Percentiles rank a stretch among this genome's conserved stretches.
phyloP scores from a whole-genome alignment of 2,329 filamentous ascomycete species.

The Paracoccidioides brasiliensis region DNA sequence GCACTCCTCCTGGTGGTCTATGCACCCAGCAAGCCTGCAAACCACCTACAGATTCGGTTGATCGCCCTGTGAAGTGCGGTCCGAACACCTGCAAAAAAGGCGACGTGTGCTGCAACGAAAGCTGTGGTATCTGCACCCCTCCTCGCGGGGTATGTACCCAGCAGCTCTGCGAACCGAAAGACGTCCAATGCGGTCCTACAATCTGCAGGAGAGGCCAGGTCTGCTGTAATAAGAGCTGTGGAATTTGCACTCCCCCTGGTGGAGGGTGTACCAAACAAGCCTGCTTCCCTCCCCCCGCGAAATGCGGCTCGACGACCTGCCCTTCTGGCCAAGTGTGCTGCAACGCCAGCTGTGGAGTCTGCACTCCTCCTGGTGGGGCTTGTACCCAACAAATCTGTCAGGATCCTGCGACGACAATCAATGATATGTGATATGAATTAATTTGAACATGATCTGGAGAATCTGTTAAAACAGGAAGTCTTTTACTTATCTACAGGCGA shows the following conservation, averaged over 20 bases:
- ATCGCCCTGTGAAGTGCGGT: not conserved
- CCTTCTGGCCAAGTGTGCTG: not conserved
- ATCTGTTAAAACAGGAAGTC: too few relatives aligned
- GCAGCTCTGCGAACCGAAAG: not conserved
- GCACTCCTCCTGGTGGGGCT: not conserved
- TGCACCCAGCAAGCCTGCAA: not conserved
- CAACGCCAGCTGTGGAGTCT: not conserved
- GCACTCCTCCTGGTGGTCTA: not conserved
- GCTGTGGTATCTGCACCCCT: not conserved
- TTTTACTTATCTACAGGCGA: not conserved
- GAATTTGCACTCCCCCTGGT: conserved; percentile 1
- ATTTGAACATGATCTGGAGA: not conserved
- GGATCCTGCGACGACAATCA: not conserved
- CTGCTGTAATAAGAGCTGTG: conserved; percentile 2
- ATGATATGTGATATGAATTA: not conserved
- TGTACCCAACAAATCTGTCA: not conserved
- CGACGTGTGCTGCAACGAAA: not conserved
- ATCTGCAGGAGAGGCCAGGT: not conserved
- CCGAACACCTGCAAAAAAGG: not conserved
- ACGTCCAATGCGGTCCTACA: not conserved
- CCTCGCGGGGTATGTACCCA: not conserved
- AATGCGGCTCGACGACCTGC: not conserved
- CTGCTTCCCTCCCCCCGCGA: not conserved
- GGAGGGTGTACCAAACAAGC: not conserved
- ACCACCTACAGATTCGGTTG: too few relatives aligned